Base-by-base conservation (phyloP, 345 rosid species). In the Microcos paniculata region DNA sequence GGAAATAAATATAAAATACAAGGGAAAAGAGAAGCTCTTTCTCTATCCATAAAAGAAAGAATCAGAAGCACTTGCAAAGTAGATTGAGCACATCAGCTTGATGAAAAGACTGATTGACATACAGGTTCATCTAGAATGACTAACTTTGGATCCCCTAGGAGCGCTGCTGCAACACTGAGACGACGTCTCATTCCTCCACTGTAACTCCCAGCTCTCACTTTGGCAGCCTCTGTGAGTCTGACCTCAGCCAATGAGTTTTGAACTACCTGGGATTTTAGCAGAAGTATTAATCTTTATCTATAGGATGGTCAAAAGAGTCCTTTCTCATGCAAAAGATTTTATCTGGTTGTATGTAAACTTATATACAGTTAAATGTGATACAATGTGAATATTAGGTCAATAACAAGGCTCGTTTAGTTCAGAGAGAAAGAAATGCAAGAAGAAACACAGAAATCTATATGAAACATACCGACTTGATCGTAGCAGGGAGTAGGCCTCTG, bases 151-250 rank as follows among this genome's bases (percentile, higher is more conserved):
- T 91, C 86, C 59, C 96, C 99, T 62, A 95, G 82, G 59, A 89
- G 94, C 51, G 99, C 87, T 72, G 88, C 89, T 68, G 99, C 98
- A 71, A 95, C 97, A 85, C 98, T 95, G 65, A 93, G 88, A 58
- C 99, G 94, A 33, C 98, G 93, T 70, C 88, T 93, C 99, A 95
- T 95, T 82, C 99, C 99, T 80, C 99, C 93, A 83, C 97, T 90
- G 82, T 93, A 93, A 78, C 93, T 93, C 62, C 97, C 93, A 58
- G 98, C 85, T 85, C 96, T 93, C 67, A 91, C 85, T 61, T 85
- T 87, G 51, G 88, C 86, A 4, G 91, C 83, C 65, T 89, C 91
- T 13, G 85, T 89, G 59, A 95, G 88, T 81, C 71, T 88, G 81
- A 95, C 97, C 80, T 93, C 87, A 14, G 79, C 93, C 66, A 91